Percentiles rank a stretch among this genome's conserved stretches.
Evolutionary conservation across 1,139 yeast genomes (phyloP).

Genomic region (Suhomyces taliae): DNA sequence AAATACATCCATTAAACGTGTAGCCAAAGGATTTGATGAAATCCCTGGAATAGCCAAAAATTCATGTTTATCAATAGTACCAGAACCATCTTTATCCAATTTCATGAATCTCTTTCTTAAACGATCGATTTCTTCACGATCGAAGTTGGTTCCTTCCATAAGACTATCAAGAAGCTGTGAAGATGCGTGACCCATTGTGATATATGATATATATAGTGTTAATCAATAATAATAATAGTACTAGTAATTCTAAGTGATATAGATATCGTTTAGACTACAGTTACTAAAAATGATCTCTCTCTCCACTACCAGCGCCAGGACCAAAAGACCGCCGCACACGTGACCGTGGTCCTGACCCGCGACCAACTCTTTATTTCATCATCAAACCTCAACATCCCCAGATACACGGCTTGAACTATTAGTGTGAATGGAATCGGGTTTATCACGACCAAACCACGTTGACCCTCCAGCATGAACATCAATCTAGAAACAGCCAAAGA

Average conservation of each 20-base stretch:
- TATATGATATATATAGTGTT: not conserved
- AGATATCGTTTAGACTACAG: not conserved
- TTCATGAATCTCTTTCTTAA: constrained; percentile 92
- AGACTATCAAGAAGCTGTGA: constrained; percentile 67
- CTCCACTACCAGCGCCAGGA: no score
- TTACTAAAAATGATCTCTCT: no score
- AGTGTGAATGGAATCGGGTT: not conserved
- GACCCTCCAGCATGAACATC: constrained; percentile 33
- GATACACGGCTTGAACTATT: not conserved
- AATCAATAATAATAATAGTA: not conserved
- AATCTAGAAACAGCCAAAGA: constrained; percentile 62
- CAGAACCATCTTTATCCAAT: constrained; percentile 88
- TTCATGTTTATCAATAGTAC: constrained; percentile 88
- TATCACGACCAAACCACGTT: not conserved
- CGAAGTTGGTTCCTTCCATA: constrained; percentile 79
- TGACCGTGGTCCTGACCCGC: not conserved
- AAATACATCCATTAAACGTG: constrained; percentile 88
- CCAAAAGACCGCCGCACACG: not conserved
- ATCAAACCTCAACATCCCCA: not conserved
- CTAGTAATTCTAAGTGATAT: not conserved
- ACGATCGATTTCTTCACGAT: constrained; percentile 87
- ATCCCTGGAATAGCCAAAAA: constrained; percentile 93
- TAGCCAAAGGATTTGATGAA: constrained; percentile 83
- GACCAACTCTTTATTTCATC: not conserved
- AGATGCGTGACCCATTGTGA: constrained; percentile 64